A percentile compares a stretch with the other conserved stretches of the same genome.
Conservation (phyloP, 345 rosid genomes). For the Pseudoturritis turrita region DNA sequence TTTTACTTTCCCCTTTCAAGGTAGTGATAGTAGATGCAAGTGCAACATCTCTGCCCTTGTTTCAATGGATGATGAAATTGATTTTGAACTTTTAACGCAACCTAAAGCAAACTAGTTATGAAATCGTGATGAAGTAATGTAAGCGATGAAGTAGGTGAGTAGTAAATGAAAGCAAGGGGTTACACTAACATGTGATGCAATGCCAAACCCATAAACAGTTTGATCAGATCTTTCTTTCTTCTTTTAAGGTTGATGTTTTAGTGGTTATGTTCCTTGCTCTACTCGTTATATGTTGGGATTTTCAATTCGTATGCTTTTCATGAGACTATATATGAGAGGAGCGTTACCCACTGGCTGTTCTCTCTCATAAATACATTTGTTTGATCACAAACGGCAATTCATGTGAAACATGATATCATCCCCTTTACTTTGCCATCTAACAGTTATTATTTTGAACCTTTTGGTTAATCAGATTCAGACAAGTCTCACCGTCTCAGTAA, state of each 20-base stretch:
- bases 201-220: neutral
- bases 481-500: neutral
- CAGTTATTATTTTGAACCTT: neutral
- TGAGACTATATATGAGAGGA: no score
- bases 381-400: conserved; percentile 4
- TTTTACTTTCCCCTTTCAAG: neutral
- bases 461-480: neutral
- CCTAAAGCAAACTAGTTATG: conserved; percentile 8
- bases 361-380: neutral
- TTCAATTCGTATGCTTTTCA: neutral
- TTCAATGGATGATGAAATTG: neutral
- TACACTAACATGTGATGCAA: conserved; percentile 6
- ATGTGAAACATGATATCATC: conserved; percentile 9
- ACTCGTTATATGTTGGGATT: neutral
- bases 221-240: conserved; percentile 5
- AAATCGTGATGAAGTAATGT: neutral
- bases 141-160: neutral
- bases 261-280: conserved; percentile 1
- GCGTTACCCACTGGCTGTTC: no score
- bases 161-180: neutral
- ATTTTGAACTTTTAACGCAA: neutral
- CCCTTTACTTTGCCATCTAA: neutral
- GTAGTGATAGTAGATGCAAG: conserved; percentile 11
- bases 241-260: neutral
- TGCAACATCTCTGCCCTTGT: neutral